Evolutionary conservation across 1,284 basidiomycete genomes (phyloP), one percentile per base, ranked within the genome.

Genomic region (Ceratobasidium sp.): DNA sequence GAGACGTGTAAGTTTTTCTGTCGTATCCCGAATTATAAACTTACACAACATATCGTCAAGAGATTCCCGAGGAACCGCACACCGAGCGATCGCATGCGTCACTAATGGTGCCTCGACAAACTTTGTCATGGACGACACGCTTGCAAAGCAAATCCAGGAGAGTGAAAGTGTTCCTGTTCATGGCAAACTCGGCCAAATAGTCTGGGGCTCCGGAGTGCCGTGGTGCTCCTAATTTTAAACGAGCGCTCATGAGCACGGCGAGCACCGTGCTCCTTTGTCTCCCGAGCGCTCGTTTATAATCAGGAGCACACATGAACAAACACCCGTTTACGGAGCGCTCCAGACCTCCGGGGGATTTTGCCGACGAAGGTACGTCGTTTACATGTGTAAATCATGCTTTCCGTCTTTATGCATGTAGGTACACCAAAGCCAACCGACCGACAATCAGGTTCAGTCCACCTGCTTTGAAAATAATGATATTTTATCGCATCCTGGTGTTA

Each of bases 361-460:
- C 27, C 27, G 27, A 30, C 27, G n/a, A 48, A 12, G 41, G 41
- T 30, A 66, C 44, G 64, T 14, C 64, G 23, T 41, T 66, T 27
- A 66, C 64, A 20, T 66, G 64, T 48, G 41, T 66, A 10, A 44
- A 48, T 46, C 64, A 66, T 48, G 64, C 38, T n/a, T 41, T 66
- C 18, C 64, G 44, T 38, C 64, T 66, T 46, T 46, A 46, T 66
- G 41, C 41, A 16, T 46, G 64, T 48, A 23, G 14, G 64, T 66
- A 66, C 12, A 38, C 44, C 18, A 30, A 6, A 8, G 12, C 60
- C 12, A 66, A 18, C 18, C 41, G 12, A 20, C 12, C 30, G 14
- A 12, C 10, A 18, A 62, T 35, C 12, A 12, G n/a, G 12, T 16
- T n/a, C 27, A 23, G 23, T 38, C 12, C 7, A 10, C 30, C 16